These are phyloP conservation scores for Rhytidhysteron rufulum DNA, from an alignment of 2,329 filamentous ascomycete species.

Conservation along the genomic window DNA sequence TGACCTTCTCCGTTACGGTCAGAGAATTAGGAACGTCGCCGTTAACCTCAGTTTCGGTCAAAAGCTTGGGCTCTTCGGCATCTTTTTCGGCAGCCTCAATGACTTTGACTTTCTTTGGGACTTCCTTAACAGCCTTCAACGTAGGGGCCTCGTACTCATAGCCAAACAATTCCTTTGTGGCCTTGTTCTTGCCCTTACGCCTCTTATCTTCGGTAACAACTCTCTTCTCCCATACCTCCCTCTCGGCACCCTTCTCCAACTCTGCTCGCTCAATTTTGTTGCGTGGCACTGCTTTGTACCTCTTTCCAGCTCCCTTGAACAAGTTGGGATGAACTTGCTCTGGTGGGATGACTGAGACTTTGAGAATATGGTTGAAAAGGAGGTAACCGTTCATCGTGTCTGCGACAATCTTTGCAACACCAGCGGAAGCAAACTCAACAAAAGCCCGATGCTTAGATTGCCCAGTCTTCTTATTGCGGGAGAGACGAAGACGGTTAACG, in stretches of 20 bases:
- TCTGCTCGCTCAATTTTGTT: slow-evolving; percentile 78
- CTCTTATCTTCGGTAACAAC: slow-evolving; percentile 69
- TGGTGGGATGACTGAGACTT: slow-evolving; percentile 73
- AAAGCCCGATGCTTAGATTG: slow-evolving; percentile 92
- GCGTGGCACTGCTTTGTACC: slow-evolving; percentile 84
- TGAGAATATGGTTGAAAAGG: slow-evolving; percentile 88
- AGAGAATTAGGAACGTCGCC: too few species aligned
- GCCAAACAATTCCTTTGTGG: slow-evolving; percentile 72
- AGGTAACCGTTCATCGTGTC: slow-evolving; percentile 98
- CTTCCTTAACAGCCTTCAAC: slow-evolving; percentile 59
- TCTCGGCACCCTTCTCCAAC: slow-evolving; percentile 68
- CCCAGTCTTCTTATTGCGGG: slow-evolving; percentile 88
- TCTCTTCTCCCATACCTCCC: slow-evolving; percentile 74
- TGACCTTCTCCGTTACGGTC: slow-evolving; percentile 26
- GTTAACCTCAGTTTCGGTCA: slow-evolving; percentile 15
- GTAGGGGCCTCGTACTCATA: slow-evolving; percentile 77
- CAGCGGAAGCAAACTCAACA: slow-evolving; percentile 73
- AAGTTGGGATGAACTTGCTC: slow-evolving; percentile 76
- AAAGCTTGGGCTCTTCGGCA: slow-evolving; percentile 21
- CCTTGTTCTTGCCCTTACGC: slow-evolving; percentile 65
- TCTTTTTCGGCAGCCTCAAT: slow-evolving; percentile 15
- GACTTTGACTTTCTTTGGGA: slow-evolving; percentile 25
- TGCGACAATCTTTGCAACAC: slow-evolving; percentile 86
- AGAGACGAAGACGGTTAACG: slow-evolving; percentile 74
- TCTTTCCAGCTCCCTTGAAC: slow-evolving; percentile 85